These are phyloP conservation scores for Fusarium nygamai DNA, from an alignment of 2,329 filamentous ascomycete genomes.

Conservation along the genomic window DNA sequence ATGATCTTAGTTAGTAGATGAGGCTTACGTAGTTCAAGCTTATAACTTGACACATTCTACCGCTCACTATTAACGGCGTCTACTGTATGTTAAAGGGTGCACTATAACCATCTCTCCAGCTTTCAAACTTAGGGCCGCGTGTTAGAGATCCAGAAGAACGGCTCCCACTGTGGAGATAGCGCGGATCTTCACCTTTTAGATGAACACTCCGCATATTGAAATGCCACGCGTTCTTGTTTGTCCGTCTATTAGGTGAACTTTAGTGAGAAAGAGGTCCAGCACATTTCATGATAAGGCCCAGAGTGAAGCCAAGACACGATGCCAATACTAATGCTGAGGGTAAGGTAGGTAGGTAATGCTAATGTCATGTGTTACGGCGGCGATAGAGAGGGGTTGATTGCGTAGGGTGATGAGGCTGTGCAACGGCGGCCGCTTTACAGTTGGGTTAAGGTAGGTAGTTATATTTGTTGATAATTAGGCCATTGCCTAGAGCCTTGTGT, in stretches of 20 bases:
- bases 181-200: not conserved
- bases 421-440: slow-evolving; percentile 27
- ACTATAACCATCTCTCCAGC: not conserved
- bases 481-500: not conserved
- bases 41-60: not conserved
- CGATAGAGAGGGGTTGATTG: slow-evolving; percentile 40
- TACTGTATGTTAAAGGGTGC: not conserved
- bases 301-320: slow-evolving; percentile 23
- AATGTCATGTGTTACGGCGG: slow-evolving; percentile 28
- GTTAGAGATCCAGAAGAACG: slow-evolving; percentile 4
- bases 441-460: not conserved
- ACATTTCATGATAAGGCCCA: slow-evolving; percentile 8
- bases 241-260: not conserved
- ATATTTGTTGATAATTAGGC: not conserved
- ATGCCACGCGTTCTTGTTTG: slow-evolving; percentile 15
- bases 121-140: not conserved
- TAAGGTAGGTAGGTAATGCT: not conserved
- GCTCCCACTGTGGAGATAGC: not conserved
- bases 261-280: not conserved
- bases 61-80: not conserved
- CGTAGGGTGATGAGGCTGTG: slow-evolving; percentile 45
- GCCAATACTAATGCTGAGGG: not conserved
- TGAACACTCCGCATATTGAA: not conserved
- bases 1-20: not conserved
- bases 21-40: slow-evolving; percentile 2